A percentile compares a stretch with the other conserved stretches of the same genome.
Evolutionary conservation across 1,139 yeast species (phyloP).

Genomic region (Saccharomyces pastorianus): DNA sequence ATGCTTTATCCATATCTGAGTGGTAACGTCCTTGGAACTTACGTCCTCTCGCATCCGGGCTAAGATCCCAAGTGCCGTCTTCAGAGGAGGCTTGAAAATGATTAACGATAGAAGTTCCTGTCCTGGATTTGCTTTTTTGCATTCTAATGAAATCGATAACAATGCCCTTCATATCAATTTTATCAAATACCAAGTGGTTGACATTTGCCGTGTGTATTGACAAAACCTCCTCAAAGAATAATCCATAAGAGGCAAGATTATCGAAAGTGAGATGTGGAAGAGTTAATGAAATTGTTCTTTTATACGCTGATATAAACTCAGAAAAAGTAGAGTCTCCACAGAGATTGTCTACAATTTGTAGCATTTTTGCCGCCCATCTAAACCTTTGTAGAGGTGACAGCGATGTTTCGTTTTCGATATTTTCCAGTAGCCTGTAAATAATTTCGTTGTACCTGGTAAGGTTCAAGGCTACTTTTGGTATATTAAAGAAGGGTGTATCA

Average conservation of each 20-base stretch:
- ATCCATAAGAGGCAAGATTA: not conserved
- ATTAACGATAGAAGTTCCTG: not conserved
- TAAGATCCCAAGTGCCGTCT: not conserved
- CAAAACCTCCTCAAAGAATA: not conserved
- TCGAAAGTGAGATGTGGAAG: not conserved
- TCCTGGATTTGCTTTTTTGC: not conserved
- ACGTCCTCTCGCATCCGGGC: not conserved
- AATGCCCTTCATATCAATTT: not conserved
- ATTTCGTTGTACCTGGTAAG: not conserved
- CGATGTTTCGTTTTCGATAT: not conserved
- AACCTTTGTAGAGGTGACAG: not conserved
- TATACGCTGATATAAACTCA: not conserved
- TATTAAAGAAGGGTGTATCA: not conserved
- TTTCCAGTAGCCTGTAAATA: conserved; percentile 3
- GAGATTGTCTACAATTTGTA: not conserved
- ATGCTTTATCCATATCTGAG: not conserved
- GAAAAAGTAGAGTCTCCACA: conserved; percentile 2
- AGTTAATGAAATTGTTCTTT: not conserved
- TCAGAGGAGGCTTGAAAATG: not conserved
- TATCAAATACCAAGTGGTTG: not conserved
- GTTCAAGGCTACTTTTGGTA: not conserved
- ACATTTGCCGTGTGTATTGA: not conserved
- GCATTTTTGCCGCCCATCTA: not conserved
- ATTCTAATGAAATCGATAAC: not conserved
- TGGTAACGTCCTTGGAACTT: not conserved